Evolutionary conservation across 148 eudicot species (phyloP), one percentile per base, ranked within the genome.

Genomic region (Dianthus caryophyllus): DNA sequence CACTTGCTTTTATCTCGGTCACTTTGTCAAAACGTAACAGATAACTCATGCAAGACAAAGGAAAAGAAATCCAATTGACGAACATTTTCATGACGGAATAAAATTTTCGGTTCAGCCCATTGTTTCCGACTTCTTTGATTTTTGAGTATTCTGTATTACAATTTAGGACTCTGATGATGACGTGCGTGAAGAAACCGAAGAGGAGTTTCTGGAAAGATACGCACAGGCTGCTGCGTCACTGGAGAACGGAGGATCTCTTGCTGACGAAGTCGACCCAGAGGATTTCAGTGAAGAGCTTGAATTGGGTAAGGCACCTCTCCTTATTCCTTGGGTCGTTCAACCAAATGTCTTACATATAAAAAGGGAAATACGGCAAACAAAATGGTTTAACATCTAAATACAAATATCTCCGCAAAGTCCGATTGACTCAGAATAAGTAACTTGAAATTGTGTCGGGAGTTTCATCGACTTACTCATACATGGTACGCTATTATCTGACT

Each of bases 141-240:
- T 68, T 1, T 70, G 17, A 1, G 17, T 64, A 53, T 33, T 24
- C 33, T 56, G 6, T 30, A 33, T 58, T 25, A 39, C 61, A 41
- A 53, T 18, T 48, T 73, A 84, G 96, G 96, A 86, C 54, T 86
- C 95, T 5, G 90, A 88, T 61, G 89, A 85, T 27, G 87, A 88
- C 61, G 71, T 75, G 43, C 84, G 49, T 33, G 96, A 88, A 75
- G 96, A 88, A 79, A 88, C 91, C 33, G 91, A 88, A 81, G 89
- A 88, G 67, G 87, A 88, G 63, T 88, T 88, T 74, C 73, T 88
- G 33, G 77, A 86, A 72, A 84, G 96, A 75, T 88, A 84, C 66
- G 96, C 96, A 38, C 73, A 88, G 68, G 85, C 89, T 64, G 96
- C 96, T 29, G 78, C 78, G 22, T 84, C 73, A 55, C 73, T 88